phyloP scores from a whole-genome alignment of 2,329 filamentous ascomycete species.

The Lecanoromycetidae sp. region DNA sequence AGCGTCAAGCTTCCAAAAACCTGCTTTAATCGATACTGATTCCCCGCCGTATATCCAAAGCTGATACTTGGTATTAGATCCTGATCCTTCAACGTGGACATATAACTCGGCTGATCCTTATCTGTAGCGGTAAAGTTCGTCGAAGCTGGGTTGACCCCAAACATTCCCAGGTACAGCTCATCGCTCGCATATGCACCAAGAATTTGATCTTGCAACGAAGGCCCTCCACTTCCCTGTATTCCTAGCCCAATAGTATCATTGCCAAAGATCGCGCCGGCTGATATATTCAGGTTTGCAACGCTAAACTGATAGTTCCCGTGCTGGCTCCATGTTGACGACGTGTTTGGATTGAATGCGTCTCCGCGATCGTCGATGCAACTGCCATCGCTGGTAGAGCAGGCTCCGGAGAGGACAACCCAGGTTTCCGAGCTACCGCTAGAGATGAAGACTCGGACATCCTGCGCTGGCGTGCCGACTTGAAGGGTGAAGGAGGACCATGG shows the following conservation, averaged over 20 bases:
- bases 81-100: slow-evolving; percentile 18
- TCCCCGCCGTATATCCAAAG: slow-evolving; percentile 21
- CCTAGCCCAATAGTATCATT: slow-evolving; percentile 19
- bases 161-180: slow-evolving; percentile 28
- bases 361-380: slow-evolving; percentile 13
- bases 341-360: slow-evolving; percentile 9
- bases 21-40: slow-evolving; percentile 15
- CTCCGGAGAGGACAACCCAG: slow-evolving; percentile 17
- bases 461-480: slow-evolving; percentile 18
- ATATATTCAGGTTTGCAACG: slow-evolving; percentile 6
- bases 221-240: slow-evolving; percentile 16
- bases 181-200: slow-evolving; percentile 27
- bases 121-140: slow-evolving; percentile 28
- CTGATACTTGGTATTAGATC: slow-evolving; percentile 19
- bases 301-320: slow-evolving; percentile 5
- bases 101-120: slow-evolving; percentile 10
- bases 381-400: slow-evolving; percentile 8
- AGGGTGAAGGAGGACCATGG: slow-evolving; percentile 20
- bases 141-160: slow-evolving; percentile 28
- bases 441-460: slow-evolving; percentile 17
- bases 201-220: slow-evolving; percentile 24
- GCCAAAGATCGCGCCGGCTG: slow-evolving; percentile 12
- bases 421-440: slow-evolving; percentile 13
- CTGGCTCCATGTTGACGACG: slow-evolving; percentile 12
- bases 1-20: slow-evolving; percentile 19